These are phyloP conservation scores for Pterulicium gracile DNA, from an alignment of 1,284 basidiomycete species.

Conservation along the genomic window DNA sequence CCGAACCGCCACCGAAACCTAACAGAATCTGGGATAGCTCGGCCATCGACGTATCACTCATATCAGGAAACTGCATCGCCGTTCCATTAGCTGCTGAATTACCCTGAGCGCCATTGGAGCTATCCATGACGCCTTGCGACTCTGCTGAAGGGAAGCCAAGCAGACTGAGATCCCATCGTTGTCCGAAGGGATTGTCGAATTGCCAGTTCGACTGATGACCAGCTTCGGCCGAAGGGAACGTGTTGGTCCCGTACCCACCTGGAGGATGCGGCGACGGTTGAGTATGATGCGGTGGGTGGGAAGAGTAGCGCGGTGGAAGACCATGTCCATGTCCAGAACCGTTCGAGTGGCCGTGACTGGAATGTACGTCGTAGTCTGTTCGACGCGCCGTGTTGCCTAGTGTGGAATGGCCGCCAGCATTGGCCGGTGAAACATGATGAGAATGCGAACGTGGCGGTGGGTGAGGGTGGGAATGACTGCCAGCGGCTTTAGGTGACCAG, in stretches of 20 bases:
- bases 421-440: background rate
- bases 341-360: no score
- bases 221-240: background rate
- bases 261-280: background rate
- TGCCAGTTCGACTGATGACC: background rate
- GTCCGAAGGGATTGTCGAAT: background rate
- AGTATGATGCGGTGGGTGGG: no score
- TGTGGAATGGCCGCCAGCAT: no score
- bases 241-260: background rate
- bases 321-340: background rate
- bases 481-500: background rate
- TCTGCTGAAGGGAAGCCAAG: background rate
- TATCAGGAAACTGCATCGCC: conserved; percentile 6
- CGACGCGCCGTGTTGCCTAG: no score
- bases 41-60: conserved; percentile 13
- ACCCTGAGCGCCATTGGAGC: background rate
- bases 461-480: background rate
- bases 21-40: conserved; percentile 11
- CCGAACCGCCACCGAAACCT: background rate
- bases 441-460: background rate
- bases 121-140: background rate
- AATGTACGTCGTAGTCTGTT: no score
- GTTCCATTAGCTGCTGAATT: background rate
- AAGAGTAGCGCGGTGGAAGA: no score
- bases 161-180: background rate